Evolutionary conservation across 257 asterid species (phyloP).

Genomic region (Solanum boliviense): DNA sequence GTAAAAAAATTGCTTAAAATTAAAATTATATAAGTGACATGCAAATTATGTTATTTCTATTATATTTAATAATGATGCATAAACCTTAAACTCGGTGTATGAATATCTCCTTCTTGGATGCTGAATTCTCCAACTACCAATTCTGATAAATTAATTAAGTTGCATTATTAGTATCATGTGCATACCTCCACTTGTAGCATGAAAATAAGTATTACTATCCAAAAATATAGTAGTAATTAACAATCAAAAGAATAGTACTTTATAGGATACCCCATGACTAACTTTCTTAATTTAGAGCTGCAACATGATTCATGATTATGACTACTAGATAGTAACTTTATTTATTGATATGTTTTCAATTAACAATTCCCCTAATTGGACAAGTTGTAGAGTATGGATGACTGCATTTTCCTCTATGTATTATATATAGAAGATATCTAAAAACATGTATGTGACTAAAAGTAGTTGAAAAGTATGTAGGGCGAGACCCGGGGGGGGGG

Average conservation of each 20-base stretch:
- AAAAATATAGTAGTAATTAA: background rate
- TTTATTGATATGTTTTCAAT: background rate
- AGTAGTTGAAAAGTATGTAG: background rate
- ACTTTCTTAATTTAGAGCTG: background rate
- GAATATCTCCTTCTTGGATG: background rate
- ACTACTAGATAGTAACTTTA: background rate
- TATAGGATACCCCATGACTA: background rate
- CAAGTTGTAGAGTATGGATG: background rate
- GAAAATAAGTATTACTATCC: background rate
- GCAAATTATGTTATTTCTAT: background rate
- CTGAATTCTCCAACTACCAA: background rate
- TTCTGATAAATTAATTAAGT: background rate
- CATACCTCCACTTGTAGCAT: background rate
- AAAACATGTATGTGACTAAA: background rate
- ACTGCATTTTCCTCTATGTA: background rate
- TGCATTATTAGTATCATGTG: background rate
- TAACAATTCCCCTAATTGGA: background rate
- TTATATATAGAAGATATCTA: background rate
- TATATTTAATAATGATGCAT: background rate
- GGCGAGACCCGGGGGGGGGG: no score
- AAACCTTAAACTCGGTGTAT: background rate
- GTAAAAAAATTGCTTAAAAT: background rate
- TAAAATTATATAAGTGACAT: background rate
- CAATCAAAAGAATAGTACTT: background rate
- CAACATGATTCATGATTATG: background rate